phyloP scores from a whole-genome alignment of 441 rosid genomes.

The Croton setiger region DNA sequence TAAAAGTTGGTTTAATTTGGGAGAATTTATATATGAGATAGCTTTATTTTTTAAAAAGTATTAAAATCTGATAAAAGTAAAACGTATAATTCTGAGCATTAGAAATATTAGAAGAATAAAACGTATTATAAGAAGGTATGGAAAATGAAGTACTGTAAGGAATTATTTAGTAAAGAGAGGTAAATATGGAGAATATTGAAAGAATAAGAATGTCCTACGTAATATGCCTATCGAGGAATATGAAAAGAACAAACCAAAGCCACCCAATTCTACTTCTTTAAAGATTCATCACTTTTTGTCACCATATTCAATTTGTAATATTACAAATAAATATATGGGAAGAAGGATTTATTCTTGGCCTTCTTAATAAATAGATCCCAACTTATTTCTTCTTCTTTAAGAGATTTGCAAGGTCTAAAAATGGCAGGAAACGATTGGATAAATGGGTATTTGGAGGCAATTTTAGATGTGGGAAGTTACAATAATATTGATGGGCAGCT shows the following conservation, averaged over 20 bases:
- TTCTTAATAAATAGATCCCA: conserved; percentile 22
- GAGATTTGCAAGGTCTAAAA: conserved; percentile 13
- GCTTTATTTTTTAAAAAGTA: no score
- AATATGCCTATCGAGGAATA: conserved; percentile 24
- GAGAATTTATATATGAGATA: no score
- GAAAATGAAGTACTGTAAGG: not conserved
- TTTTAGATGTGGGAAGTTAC: conserved; percentile 71
- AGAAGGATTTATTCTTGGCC: not conserved
- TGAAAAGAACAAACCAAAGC: conserved; percentile 22
- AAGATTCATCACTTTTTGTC: conserved; percentile 1
- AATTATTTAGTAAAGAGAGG: no score
- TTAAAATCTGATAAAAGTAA: no score
- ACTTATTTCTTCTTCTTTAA: no score
- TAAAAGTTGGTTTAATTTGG: no score
- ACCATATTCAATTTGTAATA: not conserved
- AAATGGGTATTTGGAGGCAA: conserved; percentile 88
- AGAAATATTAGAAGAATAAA: no score
- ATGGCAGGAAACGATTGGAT: conserved; percentile 96
- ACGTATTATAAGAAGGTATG: not conserved
- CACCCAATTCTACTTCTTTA: conserved; percentile 22
- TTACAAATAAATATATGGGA: no score
- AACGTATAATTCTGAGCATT: no score
- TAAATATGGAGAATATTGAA: conserved; percentile 16
- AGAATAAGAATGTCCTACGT: conserved; percentile 23
- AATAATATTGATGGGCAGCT: conserved; percentile 42